phyloP scores from a whole-genome alignment of 306 rosid species.

The Cucumis melo region DNA sequence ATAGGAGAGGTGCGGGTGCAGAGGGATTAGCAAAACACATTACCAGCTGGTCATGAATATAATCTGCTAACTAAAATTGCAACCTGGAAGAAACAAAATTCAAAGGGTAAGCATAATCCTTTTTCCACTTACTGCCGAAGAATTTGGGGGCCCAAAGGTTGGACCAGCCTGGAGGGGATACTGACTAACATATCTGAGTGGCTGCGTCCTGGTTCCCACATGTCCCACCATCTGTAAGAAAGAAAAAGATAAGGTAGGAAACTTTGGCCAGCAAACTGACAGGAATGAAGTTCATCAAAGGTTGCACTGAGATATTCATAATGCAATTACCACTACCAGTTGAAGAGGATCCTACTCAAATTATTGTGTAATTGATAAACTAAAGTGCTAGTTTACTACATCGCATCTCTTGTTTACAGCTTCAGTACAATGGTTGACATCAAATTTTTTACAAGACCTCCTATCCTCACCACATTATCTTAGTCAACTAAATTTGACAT shows the following conservation, averaged over 20 bases:
- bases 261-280: not conserved
- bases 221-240: slow-evolving; percentile 53
- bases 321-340: not conserved
- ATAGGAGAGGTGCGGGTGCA: not conserved
- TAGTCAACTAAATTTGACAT: not conserved
- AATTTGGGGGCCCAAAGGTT: slow-evolving; percentile 46
- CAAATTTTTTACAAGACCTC: not conserved
- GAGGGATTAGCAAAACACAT: not conserved
- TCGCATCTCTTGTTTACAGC: not conserved
- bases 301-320: not conserved
- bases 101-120: slow-evolving; percentile 5
- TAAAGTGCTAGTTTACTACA: not conserved
- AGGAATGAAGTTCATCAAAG: not conserved
- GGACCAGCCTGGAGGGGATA: slow-evolving; percentile 60
- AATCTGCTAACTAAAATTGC: not conserved
- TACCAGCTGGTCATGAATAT: not conserved
- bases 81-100: slow-evolving; percentile 7
- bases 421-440: not conserved
- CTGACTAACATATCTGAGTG: slow-evolving; percentile 48
- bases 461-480: not conserved
- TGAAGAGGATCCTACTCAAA: not conserved
- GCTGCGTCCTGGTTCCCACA: slow-evolving; percentile 48
- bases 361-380: not conserved
- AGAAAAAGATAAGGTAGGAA: not conserved
- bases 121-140: slow-evolving; percentile 58